Evolutionary conservation across 2,329 filamentous ascomycete species (phyloP).

Genomic region (Dendryphion nanum): DNA sequence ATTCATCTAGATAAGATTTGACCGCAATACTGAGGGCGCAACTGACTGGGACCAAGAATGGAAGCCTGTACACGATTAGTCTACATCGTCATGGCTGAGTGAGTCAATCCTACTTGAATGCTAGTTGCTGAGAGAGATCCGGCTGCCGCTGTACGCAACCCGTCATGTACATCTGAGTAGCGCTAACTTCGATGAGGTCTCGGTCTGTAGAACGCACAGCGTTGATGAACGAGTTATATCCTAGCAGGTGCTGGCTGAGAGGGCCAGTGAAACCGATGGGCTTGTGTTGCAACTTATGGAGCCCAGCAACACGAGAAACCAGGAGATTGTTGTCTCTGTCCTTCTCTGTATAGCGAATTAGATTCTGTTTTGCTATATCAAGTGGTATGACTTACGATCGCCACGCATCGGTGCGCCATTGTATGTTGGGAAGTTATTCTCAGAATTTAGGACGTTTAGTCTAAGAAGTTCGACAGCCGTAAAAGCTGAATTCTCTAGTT

Average conservation of each 20-base stretch:
- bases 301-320: constrained; percentile 80
- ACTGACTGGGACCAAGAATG: constrained; percentile 68
- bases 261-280: constrained; percentile 91
- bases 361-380: background rate
- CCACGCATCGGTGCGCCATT: constrained; percentile 60
- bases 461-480: constrained; percentile 83
- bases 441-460: constrained; percentile 72
- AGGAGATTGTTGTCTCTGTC: constrained; percentile 78
- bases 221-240: constrained; percentile 79
- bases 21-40: constrained; percentile 76
- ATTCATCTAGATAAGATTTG: constrained; percentile 75
- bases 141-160: constrained; percentile 77
- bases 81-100: too few species aligned
- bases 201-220: constrained; percentile 76
- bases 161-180: constrained; percentile 76
- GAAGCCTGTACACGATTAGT: constrained; percentile 45
- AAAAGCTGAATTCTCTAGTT: constrained; percentile 74
- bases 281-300: constrained; percentile 79
- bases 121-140: constrained; percentile 54
- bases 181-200: constrained; percentile 79
- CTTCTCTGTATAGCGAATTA: constrained; percentile 51
- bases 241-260: constrained; percentile 82
- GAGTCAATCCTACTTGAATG: constrained; percentile 71
- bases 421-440: constrained; percentile 59
- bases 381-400: constrained; percentile 24